Evolutionary conservation across 164 flowering plant species (phyloP), one percentile per base, ranked within the genome.

Genomic region (Houttuynia cordata): DNA sequence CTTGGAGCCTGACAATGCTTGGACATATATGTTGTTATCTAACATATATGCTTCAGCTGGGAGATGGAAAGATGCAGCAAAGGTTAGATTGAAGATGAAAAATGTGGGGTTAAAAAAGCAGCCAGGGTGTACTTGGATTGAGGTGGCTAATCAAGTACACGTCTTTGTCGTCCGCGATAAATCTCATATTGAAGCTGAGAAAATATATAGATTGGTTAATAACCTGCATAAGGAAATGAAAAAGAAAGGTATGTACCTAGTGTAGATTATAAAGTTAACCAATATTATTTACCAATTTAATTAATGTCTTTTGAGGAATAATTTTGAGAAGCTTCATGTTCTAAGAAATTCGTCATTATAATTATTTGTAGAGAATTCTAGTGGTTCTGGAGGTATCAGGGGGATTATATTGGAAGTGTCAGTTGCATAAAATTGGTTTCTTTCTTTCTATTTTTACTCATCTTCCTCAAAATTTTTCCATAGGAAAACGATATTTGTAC

Each of bases 61-160:
- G 34, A 53, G 51, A 55, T 66, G 69, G 69, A 66, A 61, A 60
- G 60, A 53, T n/a, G 69, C 69, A 53, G 42, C 64, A 12, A 61
- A 42, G 34, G 64, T 61, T 59, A 60, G 69, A 24, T 49, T 61
- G 41, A 67, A 61, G 59, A 54, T 67, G 64, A 67, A 61, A 61
- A 58, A 56, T 24, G 21, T 56, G 50, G 64, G 64, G 39, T 56
- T 67, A 51, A 67, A 67, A 42, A 67, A 61, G 23, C 64, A 67
- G 60, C 69, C 64, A 0, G 64, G 69, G 49, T 61, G 69, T 20
- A 67, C 60, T 61, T 67, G 64, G 69, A 67, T 67, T 67, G 69
- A 61, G 24, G 61, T 67, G 37, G 41, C 34, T 23, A 67, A 61
- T 18, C 61, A 64, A 41, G 64, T 67, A 18, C 60, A 67, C 56